phyloP scores from a whole-genome alignment of 1,284 basidiomycete genomes.

The Ganoderma boninense region DNA sequence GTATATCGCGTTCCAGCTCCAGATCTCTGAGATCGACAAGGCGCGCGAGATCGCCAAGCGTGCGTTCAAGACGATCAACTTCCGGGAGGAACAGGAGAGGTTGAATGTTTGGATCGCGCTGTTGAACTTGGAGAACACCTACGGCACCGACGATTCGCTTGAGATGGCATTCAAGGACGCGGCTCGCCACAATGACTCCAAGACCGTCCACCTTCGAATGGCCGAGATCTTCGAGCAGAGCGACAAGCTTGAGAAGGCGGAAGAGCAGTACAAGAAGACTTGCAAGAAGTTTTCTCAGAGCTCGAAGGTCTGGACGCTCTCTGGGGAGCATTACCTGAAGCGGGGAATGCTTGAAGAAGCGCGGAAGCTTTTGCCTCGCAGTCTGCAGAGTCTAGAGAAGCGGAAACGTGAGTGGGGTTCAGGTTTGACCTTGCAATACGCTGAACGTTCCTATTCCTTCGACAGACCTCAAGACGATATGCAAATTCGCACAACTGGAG shows the following conservation, averaged over 20 bases:
- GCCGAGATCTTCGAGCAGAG: slow-evolving; percentile 87
- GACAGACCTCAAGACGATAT: slow-evolving; percentile 93
- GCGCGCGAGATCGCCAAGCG: slow-evolving; percentile 89
- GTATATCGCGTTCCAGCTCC: slow-evolving; percentile 98
- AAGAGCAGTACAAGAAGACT: slow-evolving; percentile 85
- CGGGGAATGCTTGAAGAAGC: slow-evolving; percentile 81
- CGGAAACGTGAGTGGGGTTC: slow-evolving; percentile 82
- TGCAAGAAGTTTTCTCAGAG: slow-evolving; percentile 94
- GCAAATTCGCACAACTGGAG: slow-evolving; percentile 94
- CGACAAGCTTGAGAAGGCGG: slow-evolving; percentile 86
- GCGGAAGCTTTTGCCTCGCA: slow-evolving; percentile 87
- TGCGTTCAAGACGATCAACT: slow-evolving; percentile 90
- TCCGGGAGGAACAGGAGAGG: slow-evolving; percentile 96
- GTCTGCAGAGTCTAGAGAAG: slow-evolving; percentile 93
- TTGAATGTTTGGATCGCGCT: slow-evolving; percentile 98
- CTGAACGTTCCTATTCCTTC: background rate
- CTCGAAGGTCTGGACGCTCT: slow-evolving; percentile 93
- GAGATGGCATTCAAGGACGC: slow-evolving; percentile 92
- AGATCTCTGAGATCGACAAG: slow-evolving; percentile 95
- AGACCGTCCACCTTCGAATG: slow-evolving; percentile 87
- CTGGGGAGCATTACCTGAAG: slow-evolving; percentile 83
- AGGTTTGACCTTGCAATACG: background rate
- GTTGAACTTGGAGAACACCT: slow-evolving; percentile 94
- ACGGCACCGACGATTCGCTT: slow-evolving; percentile 85
- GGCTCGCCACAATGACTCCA: slow-evolving; percentile 89